Base-by-base conservation (phyloP, 2,329 filamentous ascomycete species). In the Aspergillus awamori region DNA sequence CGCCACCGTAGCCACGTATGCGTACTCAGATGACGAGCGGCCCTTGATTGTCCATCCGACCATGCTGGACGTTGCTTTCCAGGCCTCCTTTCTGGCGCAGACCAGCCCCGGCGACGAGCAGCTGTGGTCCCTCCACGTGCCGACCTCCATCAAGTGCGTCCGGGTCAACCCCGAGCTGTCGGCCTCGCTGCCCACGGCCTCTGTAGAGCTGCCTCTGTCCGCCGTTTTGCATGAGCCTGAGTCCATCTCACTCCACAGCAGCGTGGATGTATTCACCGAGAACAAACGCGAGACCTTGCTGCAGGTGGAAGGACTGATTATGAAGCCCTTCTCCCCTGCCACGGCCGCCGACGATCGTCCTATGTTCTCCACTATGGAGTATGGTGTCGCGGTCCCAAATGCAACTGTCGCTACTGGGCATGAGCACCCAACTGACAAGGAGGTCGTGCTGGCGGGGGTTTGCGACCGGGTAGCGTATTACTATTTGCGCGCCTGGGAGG, bases 71-170 rank as follows among this genome's bases (percentile, higher is more conserved):
- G 28, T 48, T 0, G 49, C 57, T 8, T 54, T 59, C 26, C 57
- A 59, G 41, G 41, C 36, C 20, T 26, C 38, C 33, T 45, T 59
- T 26, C 28, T 45, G 26, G 57, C 57, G n/a, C 47, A 47, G 26
- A 47, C 48, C 15, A 17, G 22, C 24, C 57, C 57, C 30, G 57
- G 49, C 20, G 57, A 59, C 20, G 49, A 28, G 33, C 49, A 39
- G 17, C 51, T 59, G 22, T 53, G 57, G 49, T 53, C 57, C 17
- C 51, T 53, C 24, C 49, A 53, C 38, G 57, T 58, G 33, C 57
- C 57, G 28, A 58, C 57, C 5, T 26, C 45, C 22, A 58, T 58
- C 36, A 13, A 15, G 26, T 8, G 17, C n/a, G 30, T 58, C 20
- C 24, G 17, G 2, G 26, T 58, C 17, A 53, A 58, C 47, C 56